Evolutionary conservation across 768 basidiomycete species (phyloP).

Genomic region (Lactarius deliciosus): DNA sequence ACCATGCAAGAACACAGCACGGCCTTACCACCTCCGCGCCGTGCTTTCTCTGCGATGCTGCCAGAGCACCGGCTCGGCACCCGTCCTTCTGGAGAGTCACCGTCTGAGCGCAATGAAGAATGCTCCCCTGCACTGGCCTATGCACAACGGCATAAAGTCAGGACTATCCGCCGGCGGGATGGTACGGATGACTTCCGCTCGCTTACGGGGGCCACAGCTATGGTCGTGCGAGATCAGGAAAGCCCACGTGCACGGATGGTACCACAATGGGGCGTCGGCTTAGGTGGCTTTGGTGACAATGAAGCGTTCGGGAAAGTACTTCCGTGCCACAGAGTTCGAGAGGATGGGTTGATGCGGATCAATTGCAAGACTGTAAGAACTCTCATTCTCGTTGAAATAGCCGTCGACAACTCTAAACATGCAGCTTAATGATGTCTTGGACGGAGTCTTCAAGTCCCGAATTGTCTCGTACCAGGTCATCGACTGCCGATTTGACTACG

Average conservation of each 20-base stretch:
- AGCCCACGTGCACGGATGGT: conserved; percentile 31
- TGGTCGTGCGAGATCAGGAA: conserved; percentile 27
- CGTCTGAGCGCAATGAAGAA: conserved; percentile 55
- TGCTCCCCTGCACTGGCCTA: conserved; percentile 83
- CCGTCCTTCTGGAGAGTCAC: conserved; percentile 47
- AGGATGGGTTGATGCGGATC: conserved; percentile 95
- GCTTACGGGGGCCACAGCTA: conserved; percentile 59
- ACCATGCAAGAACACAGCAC: conserved; percentile 13
- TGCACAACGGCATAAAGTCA: conserved; percentile 71
- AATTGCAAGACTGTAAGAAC: conserved; percentile 67
- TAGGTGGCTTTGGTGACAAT: conserved; percentile 89
- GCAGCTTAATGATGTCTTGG: conserved; percentile 76
- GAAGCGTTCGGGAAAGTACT: conserved; percentile 91
- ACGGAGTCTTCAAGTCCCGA: conserved; percentile 64
- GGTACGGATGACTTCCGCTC: conserved; percentile 81
- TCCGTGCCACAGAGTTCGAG: conserved; percentile 90
- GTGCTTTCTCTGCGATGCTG: conserved; percentile 76
- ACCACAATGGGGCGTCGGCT: conserved; percentile 49
- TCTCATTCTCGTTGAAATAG: conserved; percentile 26
- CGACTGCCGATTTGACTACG: conserved; percentile 98
- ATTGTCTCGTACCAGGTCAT: conserved; percentile 77
- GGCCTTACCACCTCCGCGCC: conserved; percentile 52
- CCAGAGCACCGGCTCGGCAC: conserved; percentile 38
- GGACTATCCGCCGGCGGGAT: conserved; percentile 75
- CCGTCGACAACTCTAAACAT: conserved; percentile 24